Base-by-base conservation (phyloP, 2,329 filamentous ascomycete species). In the Rutstroemia sp. region DNA sequence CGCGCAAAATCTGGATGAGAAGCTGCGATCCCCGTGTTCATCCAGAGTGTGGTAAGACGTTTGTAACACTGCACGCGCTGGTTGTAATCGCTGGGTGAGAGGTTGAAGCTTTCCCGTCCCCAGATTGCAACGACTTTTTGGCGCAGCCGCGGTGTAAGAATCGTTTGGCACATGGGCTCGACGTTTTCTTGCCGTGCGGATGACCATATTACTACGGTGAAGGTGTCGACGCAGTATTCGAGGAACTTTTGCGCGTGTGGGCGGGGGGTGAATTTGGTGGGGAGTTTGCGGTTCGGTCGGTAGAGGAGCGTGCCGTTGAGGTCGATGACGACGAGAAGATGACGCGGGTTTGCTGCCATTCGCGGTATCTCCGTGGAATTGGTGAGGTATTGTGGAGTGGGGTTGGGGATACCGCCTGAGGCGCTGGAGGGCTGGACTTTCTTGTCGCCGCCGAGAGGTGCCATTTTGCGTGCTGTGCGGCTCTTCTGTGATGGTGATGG, bases 281-380 rank as follows among this genome's bases (percentile, higher is more conserved):
- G 75, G 1, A 72, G 66, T 25, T 68, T 69, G 47, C 75, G 75
- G 52, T 75, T 76, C 8, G 83, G 85, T 5, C 94, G 87, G 72
- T 81, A 78, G 38, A 97, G 79, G 1, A 99, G 78, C 0, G 92
- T 96, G 60, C 94, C 94, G 70, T 97, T 99, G 39, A 99, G 81
- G 72, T 99, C 94, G 60, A 97, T 81, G 48, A 97, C 81, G 51
- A 99, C 77, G 21, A 99, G 82, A 36, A 96, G 78, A 16, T 79
- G 80, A 42, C 82, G 81, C 1, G 84, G 79, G 1, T 70, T 51
- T 0, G 70, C 40, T 3, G 80, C 71, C 16, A 62, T 61, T 27
- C 69, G 64, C 0, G 82, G 76, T 0, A 73, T 64, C 14, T 73
- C 62, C 5, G 73, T 64, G 14, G 73, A 63, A 4, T 72, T 68